A percentile compares a stretch with the other conserved stretches of the same genome.
These are phyloP conservation scores for Xylaria sp. DNA, from an alignment of 2,329 filamentous ascomycete genomes.

Conservation along the genomic window DNA sequence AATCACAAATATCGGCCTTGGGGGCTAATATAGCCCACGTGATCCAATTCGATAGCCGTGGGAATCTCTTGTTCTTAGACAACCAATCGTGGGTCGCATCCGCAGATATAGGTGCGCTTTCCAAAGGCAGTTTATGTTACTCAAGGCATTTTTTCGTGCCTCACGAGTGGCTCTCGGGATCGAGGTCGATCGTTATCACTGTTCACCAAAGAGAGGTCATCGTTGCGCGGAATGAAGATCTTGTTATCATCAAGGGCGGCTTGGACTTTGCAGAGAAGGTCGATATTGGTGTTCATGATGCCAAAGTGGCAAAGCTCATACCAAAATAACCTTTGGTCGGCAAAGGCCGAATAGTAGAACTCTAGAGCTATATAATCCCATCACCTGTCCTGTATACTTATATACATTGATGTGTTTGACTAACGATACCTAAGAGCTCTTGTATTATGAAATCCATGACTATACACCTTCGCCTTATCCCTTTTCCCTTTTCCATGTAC, in stretches of 20 bases:
- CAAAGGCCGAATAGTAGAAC: neutral
- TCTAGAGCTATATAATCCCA: neutral
- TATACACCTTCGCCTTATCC: neutral
- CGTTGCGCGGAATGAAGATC: neutral
- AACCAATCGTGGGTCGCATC: conserved; percentile 7
- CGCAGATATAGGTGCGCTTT: neutral
- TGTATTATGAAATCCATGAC: neutral
- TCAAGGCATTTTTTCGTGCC: conserved; percentile 17
- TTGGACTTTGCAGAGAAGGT: conserved; percentile 9
- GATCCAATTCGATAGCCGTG: neutral
- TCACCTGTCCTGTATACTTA: neutral
- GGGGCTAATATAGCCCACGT: conserved; percentile 7
- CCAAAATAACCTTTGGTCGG: neutral
- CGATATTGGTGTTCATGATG: neutral
- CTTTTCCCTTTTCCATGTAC: neutral
- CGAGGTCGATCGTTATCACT: neutral
- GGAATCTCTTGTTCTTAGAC: neutral
- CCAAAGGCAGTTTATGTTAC: neutral
- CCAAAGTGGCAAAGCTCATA: neutral
- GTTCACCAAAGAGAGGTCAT: neutral
- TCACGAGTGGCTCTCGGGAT: conserved; percentile 8
- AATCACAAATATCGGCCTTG: neutral
- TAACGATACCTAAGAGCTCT: neutral
- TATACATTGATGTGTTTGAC: neutral
- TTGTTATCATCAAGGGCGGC: conserved; percentile 1